Base-by-base conservation (phyloP, 257 asterid species). In the Oldenlandia corymbosa region DNA sequence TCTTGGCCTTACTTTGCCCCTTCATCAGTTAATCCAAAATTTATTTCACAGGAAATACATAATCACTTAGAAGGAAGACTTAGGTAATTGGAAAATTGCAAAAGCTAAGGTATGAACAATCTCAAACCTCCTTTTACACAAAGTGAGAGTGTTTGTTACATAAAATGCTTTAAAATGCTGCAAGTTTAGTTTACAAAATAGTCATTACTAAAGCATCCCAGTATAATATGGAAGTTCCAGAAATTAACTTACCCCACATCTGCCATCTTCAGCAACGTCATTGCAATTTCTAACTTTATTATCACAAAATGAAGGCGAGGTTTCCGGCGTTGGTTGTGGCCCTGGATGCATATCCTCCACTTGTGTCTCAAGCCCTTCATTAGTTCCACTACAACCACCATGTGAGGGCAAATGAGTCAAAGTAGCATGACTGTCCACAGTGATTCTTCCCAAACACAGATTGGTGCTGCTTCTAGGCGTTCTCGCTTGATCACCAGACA, bases 261-360 rank as follows among this genome's bases (percentile, higher is more conserved):
- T 66, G 72, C 79, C 68, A 56, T 74, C 83, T 24, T 48, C 69
- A 50, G 59, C 74, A 57, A 71, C 54, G 27, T 41, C 47, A 30
- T 41, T 71, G 60, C 56, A 57, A 65, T 47, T 71, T 10, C 61
- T 60, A 31, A 47, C 71, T 68, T 77, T 81, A 39, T 69, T 63
- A 58, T 69, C 72, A 64, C 69, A 69, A 66, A 69, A 67, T 43
- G 91, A 83, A 49, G 81, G 85, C 31, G 85, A 80, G 66, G 88
- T 80, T 31, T 76, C 83, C 11, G 91, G 88, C 18, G 84, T 79
- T 50, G 79, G 58, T 61, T 78, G 75, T n/a, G 80, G 77, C 58
- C 65, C 80, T 45, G 74, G 83, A 66, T 80, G 81, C 69, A 73
- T 71, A 62, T 81, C 82, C 42, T 72, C 61, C 66, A 75, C 95